Conservation (phyloP, 2,329 filamentous ascomycete species). For the Talaromyces pinophilus region DNA sequence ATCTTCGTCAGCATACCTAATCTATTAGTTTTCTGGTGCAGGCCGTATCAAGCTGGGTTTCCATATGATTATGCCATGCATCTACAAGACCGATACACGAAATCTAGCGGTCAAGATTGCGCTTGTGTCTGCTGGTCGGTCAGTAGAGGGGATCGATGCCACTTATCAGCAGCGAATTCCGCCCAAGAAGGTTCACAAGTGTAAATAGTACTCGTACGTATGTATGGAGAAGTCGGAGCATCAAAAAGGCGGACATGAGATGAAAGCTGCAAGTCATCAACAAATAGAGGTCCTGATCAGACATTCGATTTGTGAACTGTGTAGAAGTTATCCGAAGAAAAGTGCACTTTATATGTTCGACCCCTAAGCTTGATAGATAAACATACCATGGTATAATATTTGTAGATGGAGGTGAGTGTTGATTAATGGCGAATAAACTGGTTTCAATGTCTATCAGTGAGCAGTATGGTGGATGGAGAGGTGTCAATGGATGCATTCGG, state of each 20-base stretch:
- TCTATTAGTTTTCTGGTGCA: too few relatives aligned
- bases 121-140: background rate
- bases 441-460: too few relatives aligned
- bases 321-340: too few relatives aligned
- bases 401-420: background rate
- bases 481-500: background rate
- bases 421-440: too few relatives aligned
- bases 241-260: background rate
- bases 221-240: background rate
- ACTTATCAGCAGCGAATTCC: background rate
- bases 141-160: background rate
- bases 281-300: background rate
- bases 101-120: too few relatives aligned
- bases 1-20: too few relatives aligned
- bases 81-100: too few relatives aligned
- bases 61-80: too few relatives aligned
- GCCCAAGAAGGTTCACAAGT: background rate
- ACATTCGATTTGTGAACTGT: background rate
- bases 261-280: background rate
- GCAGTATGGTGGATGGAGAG: background rate
- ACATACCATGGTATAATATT: background rate
- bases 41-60: too few relatives aligned
- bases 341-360: background rate
- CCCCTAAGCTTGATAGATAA: background rate
- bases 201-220: background rate